Evolutionary conservation across 2,329 filamentous ascomycete species (phyloP), one percentile per base, ranked within the genome.

Genomic region (Colletotrichum sp.): DNA sequence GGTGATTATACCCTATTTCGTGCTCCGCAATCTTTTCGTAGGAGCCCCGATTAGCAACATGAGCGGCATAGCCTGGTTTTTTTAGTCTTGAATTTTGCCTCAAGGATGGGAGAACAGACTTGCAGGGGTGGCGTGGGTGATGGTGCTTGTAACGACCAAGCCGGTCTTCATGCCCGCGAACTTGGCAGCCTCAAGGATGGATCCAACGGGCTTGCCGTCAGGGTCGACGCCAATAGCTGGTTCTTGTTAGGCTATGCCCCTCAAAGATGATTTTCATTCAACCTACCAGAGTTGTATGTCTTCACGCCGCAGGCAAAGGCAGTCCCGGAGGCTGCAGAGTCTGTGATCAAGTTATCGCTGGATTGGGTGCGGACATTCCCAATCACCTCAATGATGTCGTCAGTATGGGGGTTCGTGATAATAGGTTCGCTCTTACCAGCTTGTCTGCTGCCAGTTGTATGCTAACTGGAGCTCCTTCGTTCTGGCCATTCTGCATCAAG

Each of bases 101-200:
- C 44, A 52, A 15, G 21, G 24, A 36, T 18, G 21, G 34, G 8
- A 16, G 24, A n/a, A 69, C 76, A 10, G 63, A 79, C 82, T 81
- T 5, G 82, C 79, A 39, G 79, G 82, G 18, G 80, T 84, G 66
- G 78, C 82, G 69, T 86, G 82, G 78, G 84, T 86, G 78, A 87
- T 86, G 36, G 81, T 84, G 9, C 81, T 84, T 3, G 85, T 86
- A 6, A 85, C 85, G n/a, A 86, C 84, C n/a, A 87, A 81, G 15
- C 84, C 85, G 16, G 85, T 86, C 79, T 83, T 84, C 77, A 83
- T 85, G 44, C 85, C 85, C 36, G 83, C 80, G 36, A 84, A 77
- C 76, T 85, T 84, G 15, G 85, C 85, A 10, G 85, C 84, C 78
- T 87, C 85, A 52, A 86, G 81, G 24, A 87, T 83, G 21, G 83